Percentiles rank a stretch among this genome's conserved stretches.
phyloP scores from a whole-genome alignment of 1,284 basidiomycete species.

The Xerocomus amazonicus region DNA sequence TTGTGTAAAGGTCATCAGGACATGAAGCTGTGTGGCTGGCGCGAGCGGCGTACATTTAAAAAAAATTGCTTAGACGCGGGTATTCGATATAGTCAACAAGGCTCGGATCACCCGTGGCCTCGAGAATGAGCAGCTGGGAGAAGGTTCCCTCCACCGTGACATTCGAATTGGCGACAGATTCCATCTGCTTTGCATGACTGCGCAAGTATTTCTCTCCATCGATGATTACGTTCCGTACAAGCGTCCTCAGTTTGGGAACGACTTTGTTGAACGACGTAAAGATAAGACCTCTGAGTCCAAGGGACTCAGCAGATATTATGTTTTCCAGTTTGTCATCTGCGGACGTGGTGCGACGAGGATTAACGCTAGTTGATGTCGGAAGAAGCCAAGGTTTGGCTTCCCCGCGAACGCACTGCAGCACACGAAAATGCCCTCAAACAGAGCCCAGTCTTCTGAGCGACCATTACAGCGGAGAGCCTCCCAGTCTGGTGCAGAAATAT shows the following conservation, averaged over 20 bases:
- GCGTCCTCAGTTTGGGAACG: conserved; percentile 10
- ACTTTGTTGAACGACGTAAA: conserved; percentile 20
- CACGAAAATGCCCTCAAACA: conserved; percentile 25
- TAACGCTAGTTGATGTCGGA: conserved; percentile 19
- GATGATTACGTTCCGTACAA: conserved; percentile 19
- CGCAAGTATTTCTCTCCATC: conserved; percentile 16
- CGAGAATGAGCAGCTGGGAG: conserved; percentile 21
- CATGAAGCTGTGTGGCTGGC: conserved; percentile 7
- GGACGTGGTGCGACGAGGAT: conserved; percentile 20
- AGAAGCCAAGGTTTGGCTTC: conserved; percentile 25
- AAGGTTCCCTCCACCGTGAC: conserved; percentile 23
- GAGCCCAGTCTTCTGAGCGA: conserved; percentile 19
- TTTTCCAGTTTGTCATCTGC: conserved; percentile 25
- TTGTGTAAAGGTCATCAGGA: conserved; percentile 21
- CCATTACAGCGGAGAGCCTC: conserved; percentile 15
- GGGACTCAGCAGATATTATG: conserved; percentile 17
- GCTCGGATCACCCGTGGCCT: conserved; percentile 16
- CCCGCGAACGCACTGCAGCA: conserved; percentile 15
- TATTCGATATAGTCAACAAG: conserved; percentile 21
- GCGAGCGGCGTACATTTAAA: conserved; percentile 11
- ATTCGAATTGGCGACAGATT: conserved; percentile 15
- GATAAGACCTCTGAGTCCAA: conserved; percentile 23
- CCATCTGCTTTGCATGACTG: conserved; percentile 15
- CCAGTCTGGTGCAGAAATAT: conserved; percentile 23
- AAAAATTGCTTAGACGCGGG: conserved; percentile 22